These are phyloP conservation scores for Starmerella ratchasimensis DNA, from an alignment of 805 yeast species.

Conservation along the genomic window DNA sequence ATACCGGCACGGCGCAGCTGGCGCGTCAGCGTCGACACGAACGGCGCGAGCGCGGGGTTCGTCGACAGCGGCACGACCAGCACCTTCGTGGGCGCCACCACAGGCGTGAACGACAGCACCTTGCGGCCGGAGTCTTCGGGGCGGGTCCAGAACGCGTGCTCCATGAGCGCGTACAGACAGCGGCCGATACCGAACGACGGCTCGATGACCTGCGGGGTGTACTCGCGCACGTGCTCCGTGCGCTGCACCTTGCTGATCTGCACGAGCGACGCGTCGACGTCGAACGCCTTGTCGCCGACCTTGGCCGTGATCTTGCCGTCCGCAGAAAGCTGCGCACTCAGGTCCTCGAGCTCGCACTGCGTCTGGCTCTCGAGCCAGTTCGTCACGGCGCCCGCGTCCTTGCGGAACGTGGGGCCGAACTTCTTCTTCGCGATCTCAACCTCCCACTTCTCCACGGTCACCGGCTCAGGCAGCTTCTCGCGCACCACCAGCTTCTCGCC, in stretches of 20 bases:
- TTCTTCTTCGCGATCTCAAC: constrained; percentile 84
- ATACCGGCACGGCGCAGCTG: constrained; percentile 66
- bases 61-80: constrained; percentile 85
- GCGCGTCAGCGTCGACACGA: constrained; percentile 53
- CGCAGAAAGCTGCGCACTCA: constrained; percentile 50
- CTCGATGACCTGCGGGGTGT: constrained; percentile 92
- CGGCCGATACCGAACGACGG: constrained; percentile 99
- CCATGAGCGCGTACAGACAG: constrained; percentile 81
- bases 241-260: constrained; percentile 63
- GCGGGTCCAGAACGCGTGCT: constrained; percentile 91
- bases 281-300: constrained; percentile 58
- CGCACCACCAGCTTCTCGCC: constrained; percentile 91
- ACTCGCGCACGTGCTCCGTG: constrained; percentile 87
- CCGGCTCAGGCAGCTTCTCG: constrained; percentile 73
- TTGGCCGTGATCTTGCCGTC: constrained; percentile 52
- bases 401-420: constrained; percentile 95
- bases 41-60: constrained; percentile 65
- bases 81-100: constrained; percentile 96
- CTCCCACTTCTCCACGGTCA: constrained; percentile 69
- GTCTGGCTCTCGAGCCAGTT: constrained; percentile 60
- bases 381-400: constrained; percentile 89
- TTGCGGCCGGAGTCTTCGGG: constrained; percentile 81
- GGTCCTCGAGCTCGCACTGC: constrained; percentile 70
- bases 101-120: constrained; percentile 83
- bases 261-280: constrained; percentile 58